Conservation (phyloP, 2,329 filamentous ascomycete species). For the Aspergillaceae sp. region DNA sequence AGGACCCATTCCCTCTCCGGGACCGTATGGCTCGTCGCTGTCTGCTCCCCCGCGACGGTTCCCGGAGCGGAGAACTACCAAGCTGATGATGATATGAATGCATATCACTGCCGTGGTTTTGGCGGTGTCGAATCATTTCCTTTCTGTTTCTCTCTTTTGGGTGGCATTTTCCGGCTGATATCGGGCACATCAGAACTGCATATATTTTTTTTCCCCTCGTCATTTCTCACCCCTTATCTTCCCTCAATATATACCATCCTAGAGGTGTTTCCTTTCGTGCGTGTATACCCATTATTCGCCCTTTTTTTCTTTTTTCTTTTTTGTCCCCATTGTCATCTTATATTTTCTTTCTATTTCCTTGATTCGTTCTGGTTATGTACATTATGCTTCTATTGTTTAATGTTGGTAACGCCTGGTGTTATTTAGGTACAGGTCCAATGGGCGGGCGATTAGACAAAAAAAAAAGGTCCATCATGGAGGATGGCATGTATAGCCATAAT, state of each 20-base stretch:
- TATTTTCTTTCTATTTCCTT: neutral
- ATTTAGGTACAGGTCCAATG: neutral
- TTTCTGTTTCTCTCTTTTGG: neutral
- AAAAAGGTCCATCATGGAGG: neutral
- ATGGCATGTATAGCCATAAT: neutral
- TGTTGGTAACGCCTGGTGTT: neutral
- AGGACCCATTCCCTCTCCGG: conserved; percentile 8
- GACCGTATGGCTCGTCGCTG: conserved; percentile 16
- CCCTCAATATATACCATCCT: neutral
- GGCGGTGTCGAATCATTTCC: neutral
- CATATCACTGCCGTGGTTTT: neutral
- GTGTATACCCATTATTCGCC: neutral
- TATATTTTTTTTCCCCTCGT: too few species aligned
- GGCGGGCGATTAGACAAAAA: neutral
- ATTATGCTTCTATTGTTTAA: neutral
- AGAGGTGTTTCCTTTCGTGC: neutral
- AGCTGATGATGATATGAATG: conserved; percentile 40
- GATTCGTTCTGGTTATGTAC: neutral
- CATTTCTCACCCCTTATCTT: too few species aligned
- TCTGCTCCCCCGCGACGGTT: conserved; percentile 28
- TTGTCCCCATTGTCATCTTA: neutral
- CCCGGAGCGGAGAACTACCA: conserved; percentile 42
- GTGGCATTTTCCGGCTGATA: too few species aligned
- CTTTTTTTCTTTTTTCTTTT: neutral
- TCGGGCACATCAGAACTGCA: too few species aligned